Conservation (phyloP, 345 rosid genomes). For the Hibiscus syriacus region DNA sequence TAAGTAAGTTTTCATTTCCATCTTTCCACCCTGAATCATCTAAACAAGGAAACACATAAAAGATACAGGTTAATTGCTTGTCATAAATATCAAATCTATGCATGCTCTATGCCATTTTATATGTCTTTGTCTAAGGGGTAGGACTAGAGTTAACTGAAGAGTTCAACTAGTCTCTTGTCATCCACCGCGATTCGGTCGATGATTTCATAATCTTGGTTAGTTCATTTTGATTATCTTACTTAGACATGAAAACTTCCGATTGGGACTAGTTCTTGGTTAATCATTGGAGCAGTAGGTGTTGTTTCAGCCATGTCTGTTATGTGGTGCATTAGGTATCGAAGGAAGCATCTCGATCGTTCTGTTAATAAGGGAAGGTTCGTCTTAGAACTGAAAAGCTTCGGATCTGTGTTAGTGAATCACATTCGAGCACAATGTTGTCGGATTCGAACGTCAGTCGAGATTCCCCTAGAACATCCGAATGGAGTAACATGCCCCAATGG, state of each 20-base stretch:
- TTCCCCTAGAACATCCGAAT: constrained; percentile 48
- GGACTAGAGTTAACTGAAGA: neutral
- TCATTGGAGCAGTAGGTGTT: constrained; percentile 51
- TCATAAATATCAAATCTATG: neutral
- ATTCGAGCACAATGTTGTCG: constrained; percentile 37
- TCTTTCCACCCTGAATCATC: too few relatives aligned
- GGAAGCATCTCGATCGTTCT: constrained; percentile 31
- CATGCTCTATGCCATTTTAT: too few relatives aligned
- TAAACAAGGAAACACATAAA: too few relatives aligned
- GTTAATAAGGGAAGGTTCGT: constrained; percentile 38
- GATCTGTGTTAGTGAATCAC: constrained; percentile 39
- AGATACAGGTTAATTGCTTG: too few relatives aligned
- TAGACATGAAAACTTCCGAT: neutral
- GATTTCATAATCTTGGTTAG: neutral
- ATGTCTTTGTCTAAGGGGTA: too few relatives aligned
- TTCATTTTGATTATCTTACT: neutral
- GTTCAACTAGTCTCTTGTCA: neutral
- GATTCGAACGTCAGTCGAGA: constrained; percentile 49
- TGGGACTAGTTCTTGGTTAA: constrained; percentile 48
- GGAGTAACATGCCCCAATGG: constrained; percentile 44
- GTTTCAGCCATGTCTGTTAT: constrained; percentile 36
- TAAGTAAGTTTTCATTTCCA: too few relatives aligned
- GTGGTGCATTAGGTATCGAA: constrained; percentile 34
- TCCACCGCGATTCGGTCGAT: neutral
- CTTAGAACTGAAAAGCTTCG: constrained; percentile 42